Conservation (phyloP, 2,329 filamentous ascomycete genomes). For the Penicillium palitans region DNA sequence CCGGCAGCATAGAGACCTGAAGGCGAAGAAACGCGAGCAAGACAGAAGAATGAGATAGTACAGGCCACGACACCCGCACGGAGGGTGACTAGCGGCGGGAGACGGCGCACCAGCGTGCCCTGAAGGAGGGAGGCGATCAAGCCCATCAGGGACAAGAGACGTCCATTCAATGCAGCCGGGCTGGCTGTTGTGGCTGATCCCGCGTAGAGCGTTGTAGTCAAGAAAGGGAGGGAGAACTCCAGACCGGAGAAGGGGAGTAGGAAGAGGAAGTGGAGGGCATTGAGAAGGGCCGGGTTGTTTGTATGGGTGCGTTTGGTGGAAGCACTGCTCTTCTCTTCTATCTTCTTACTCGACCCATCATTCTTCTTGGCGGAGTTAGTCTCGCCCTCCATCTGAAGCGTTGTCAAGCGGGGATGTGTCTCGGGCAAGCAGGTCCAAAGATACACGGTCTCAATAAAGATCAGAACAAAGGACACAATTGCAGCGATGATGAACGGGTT, state of each 20-base stretch:
- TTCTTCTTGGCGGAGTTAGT: conserved; percentile 23
- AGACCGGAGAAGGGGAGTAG: conserved; percentile 97
- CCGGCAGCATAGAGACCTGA: conserved; percentile 76
- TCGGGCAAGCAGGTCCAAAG: conserved; percentile 83
- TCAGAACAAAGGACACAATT: conserved; percentile 78
- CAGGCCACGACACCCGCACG: conserved; percentile 77
- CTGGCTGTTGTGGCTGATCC: conserved; percentile 56
- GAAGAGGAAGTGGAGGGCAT: conserved; percentile 83
- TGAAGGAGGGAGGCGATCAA: conserved; percentile 90
- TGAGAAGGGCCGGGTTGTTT: conserved; percentile 81
- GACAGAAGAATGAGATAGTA: conserved; percentile 74
- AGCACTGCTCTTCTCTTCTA: neutral
- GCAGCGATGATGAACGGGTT: conserved; percentile 96
- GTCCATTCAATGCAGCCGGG: conserved; percentile 73
- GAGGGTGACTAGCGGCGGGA: conserved; percentile 78
- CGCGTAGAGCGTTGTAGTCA: conserved; percentile 91
- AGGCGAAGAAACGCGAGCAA: conserved; percentile 69
- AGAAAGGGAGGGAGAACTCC: conserved; percentile 96
- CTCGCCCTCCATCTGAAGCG: conserved; percentile 15
- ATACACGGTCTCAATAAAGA: conserved; percentile 84
- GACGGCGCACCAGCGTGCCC: conserved; percentile 81
- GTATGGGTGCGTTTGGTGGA: conserved; percentile 52
- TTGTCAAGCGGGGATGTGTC: conserved; percentile 65
- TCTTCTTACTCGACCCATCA: neutral
- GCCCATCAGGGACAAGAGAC: conserved; percentile 85